Conservation (phyloP, 805 yeast genomes). For the Schwanniomyces vanrijiae region DNA sequence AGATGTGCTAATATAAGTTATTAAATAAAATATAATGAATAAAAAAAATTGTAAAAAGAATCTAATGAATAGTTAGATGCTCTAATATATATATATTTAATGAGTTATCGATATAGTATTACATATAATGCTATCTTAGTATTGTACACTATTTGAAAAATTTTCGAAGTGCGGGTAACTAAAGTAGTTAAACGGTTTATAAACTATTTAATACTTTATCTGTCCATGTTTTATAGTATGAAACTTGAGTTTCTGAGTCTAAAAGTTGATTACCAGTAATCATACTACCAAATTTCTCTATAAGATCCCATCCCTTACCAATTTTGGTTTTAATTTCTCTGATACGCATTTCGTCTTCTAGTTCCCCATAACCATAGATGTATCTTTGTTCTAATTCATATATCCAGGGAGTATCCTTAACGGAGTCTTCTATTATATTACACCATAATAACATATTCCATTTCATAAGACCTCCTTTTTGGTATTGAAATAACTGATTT, state of each 20-base stretch:
- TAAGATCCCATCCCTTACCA: conserved; percentile 32
- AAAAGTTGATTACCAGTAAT: conserved; percentile 28
- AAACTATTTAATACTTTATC: conserved; percentile 7
- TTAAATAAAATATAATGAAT: background rate
- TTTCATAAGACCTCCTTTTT: conserved; percentile 52
- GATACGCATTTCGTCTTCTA: conserved; percentile 13
- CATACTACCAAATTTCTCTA: conserved; percentile 36
- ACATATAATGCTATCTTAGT: background rate
- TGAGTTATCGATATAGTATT: background rate
- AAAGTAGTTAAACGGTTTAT: background rate
- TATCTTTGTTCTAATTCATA: conserved; percentile 50
- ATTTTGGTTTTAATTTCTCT: conserved; percentile 28
- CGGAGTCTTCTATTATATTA: conserved; percentile 50
- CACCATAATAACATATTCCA: conserved; percentile 55
- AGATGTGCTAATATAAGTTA: background rate
- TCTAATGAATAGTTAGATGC: background rate
- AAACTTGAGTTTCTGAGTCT: conserved; percentile 27
- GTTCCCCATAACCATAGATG: conserved; percentile 29
- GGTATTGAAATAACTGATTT: conserved; percentile 51
- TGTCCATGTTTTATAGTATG: conserved; percentile 37
- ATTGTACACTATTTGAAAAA: background rate
- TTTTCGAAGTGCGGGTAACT: conserved; percentile 7
- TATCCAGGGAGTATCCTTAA: conserved; percentile 63
- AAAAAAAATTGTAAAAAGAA: background rate
- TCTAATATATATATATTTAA: background rate